A percentile compares a stretch with the other conserved stretches of the same genome.
phyloP scores from a whole-genome alignment of 163 green algal genomes.

The Chlamydomonas reinhardtii region DNA sequence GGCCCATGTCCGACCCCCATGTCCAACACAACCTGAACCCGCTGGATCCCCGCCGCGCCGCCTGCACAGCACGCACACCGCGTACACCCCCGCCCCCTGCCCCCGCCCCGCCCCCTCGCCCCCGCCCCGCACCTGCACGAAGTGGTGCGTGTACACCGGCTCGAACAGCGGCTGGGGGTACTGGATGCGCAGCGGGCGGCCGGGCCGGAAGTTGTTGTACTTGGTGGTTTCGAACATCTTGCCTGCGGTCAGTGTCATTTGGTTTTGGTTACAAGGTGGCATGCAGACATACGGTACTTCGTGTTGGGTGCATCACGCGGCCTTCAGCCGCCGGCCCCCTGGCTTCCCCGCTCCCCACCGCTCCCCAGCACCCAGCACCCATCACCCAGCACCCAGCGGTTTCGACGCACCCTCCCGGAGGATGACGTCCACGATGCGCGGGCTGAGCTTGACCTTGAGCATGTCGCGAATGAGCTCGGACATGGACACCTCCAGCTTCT shows the following conservation, averaged over 20 bases:
- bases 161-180: conserved; percentile 26
- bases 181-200: not conserved
- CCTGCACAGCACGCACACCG: too few species aligned
- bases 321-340: too few species aligned
- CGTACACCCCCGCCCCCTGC: too few species aligned
- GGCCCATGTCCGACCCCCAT: too few species aligned
- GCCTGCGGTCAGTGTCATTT: not conserved
- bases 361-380: too few species aligned
- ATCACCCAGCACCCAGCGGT: too few species aligned
- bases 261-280: too few species aligned
- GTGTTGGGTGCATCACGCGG: too few species aligned
- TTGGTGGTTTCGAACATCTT: conserved; percentile 35
- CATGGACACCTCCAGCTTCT: conserved; percentile 33
- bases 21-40: too few species aligned
- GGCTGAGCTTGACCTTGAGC: conserved; percentile 11
- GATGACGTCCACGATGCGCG: conserved; percentile 35
- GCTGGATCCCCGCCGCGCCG: too few species aligned
- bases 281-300: too few species aligned
- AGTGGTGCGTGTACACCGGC: conserved; percentile 32
- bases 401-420: not conserved
- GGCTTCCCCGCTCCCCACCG: too few species aligned
- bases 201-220: conserved; percentile 43
- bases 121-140: conserved; percentile 9
- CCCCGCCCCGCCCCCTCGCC: not conserved
- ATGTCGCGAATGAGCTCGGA: conserved; percentile 18